Conservation (phyloP, 2,329 filamentous ascomycete species). For the Apiospora malaysiana region DNA sequence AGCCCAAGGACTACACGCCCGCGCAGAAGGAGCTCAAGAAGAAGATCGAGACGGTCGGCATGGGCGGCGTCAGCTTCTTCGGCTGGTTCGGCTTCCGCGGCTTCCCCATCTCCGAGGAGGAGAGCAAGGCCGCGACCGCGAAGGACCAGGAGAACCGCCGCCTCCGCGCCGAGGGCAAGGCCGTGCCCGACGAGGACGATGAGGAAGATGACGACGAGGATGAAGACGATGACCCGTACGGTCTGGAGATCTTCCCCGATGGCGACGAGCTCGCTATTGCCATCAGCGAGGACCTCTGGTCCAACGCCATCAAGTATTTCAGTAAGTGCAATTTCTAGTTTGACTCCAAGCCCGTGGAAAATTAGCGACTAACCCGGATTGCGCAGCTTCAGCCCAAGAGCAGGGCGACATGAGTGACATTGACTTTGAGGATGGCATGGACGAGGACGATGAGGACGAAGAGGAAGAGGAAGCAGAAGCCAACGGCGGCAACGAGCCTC, state of each 20-base stretch:
- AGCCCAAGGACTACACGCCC: slow-evolving; percentile 46
- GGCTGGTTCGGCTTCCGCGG: slow-evolving; percentile 85
- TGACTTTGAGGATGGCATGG: slow-evolving; percentile 56
- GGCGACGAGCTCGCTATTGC: slow-evolving; percentile 83
- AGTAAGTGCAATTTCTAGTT: slow-evolving; percentile 61
- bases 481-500: slow-evolving; percentile 18
- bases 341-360: too few species aligned
- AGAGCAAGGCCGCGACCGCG: slow-evolving; percentile 67
- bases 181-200: slow-evolving; percentile 57
- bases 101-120: slow-evolving; percentile 72
- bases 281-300: slow-evolving; percentile 88
- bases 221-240: slow-evolving; percentile 66
- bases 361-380: slow-evolving; percentile 21
- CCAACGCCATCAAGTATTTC: slow-evolving; percentile 88
- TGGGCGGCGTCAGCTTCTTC: slow-evolving; percentile 81
- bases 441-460: slow-evolving; percentile 21
- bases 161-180: slow-evolving; percentile 56
- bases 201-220: slow-evolving; percentile 66
- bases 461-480: slow-evolving; percentile 22
- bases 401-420: slow-evolving; percentile 57
- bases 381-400: slow-evolving; percentile 56
- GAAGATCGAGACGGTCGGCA: slow-evolving; percentile 64
- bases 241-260: slow-evolving; percentile 84
- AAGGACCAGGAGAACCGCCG: slow-evolving; percentile 64
- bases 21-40: slow-evolving; percentile 57